Conservation (phyloP, 2,329 filamentous ascomycete genomes). For the Hypoxylon sp. region DNA sequence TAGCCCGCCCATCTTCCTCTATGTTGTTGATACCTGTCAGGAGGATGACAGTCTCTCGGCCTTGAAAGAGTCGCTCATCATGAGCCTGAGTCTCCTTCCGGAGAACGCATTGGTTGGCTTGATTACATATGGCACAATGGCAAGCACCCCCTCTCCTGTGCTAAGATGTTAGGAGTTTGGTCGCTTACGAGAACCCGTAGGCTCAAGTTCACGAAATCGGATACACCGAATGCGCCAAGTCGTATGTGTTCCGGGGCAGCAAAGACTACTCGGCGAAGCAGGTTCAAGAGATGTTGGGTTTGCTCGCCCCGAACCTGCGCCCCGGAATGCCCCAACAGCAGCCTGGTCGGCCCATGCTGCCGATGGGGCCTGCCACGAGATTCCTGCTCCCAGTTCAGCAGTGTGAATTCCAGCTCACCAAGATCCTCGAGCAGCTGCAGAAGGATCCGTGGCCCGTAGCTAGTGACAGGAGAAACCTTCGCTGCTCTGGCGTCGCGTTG, state of each 20-base stretch:
- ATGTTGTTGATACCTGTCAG: slow-evolving; percentile 88
- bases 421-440: slow-evolving; percentile 92
- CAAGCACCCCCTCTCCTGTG: slow-evolving; percentile 51
- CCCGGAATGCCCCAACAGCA: slow-evolving; percentile 77
- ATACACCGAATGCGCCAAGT: slow-evolving; percentile 97
- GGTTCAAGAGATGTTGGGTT: slow-evolving; percentile 98
- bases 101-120: slow-evolving; percentile 83
- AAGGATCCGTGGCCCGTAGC: slow-evolving; percentile 98
- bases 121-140: slow-evolving; percentile 93
- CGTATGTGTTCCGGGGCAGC: slow-evolving; percentile 96
- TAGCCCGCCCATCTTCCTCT: slow-evolving; percentile 85
- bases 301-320: slow-evolving; percentile 75
- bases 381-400: slow-evolving; percentile 95
- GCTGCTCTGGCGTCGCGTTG: slow-evolving; percentile 95
- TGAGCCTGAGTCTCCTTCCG: slow-evolving; percentile 83
- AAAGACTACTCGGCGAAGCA: slow-evolving; percentile 99
- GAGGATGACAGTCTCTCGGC: slow-evolving; percentile 85
- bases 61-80: slow-evolving; percentile 84
- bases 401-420: slow-evolving; percentile 96
- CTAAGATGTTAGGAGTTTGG: background rate
- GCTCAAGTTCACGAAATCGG: slow-evolving; percentile 97
- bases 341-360: slow-evolving; percentile 75
- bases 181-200: slow-evolving; percentile 53
- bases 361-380: slow-evolving; percentile 82
- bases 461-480: slow-evolving; percentile 86